Base-by-base conservation (phyloP, 2,329 filamentous ascomycete species). In the Colletotrichum tamarilloi region DNA sequence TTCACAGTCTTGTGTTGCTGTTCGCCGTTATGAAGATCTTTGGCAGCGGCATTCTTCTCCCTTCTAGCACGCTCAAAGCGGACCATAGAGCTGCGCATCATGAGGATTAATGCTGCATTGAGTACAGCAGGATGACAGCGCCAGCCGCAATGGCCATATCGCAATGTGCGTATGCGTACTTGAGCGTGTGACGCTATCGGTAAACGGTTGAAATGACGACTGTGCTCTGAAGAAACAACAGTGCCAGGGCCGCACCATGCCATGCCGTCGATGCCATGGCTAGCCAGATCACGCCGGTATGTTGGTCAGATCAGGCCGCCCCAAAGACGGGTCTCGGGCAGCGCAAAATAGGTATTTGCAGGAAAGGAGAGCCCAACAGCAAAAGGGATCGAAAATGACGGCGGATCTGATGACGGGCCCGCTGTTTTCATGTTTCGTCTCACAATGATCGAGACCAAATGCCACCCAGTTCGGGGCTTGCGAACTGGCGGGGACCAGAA, bases 381-480 rank as follows among this genome's bases (percentile, higher is more conserved):
- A 56, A 11, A 65, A 60, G 70, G 60, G 65, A 70, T 65, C 55
- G n/a, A 35, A 24, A 32, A 59, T 64, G 46, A 59, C 56, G 66
- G 53, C 53, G 59, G 58, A 32, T 68, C 53, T 63, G 30, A 64
- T 53, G 59, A 63, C 24, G 58, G 65, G 52, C 53, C 53, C 65
- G 70, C 53, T 69, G 42, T 64, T 69, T 63, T 60, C 55, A 65
- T 73, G 66, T 70, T 70, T 60, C 60, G 59, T 70, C 67, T 73
- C 55, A 65, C 60, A 55, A 26, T 64, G 55, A 64, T 69, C 55
- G 66, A 70, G 55, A 65, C 60, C 46, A 52, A 53, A 65, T 70
- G 56, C 59, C 55, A 64, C 67, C 67, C 22, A 53, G 59, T 19
- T 64, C 67, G 67, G 70, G 70, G 70, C 70, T 73, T 73, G 59